Evolutionary conservation across 768 basidiomycete species (phyloP).

Genomic region (Ramaria sp.): DNA sequence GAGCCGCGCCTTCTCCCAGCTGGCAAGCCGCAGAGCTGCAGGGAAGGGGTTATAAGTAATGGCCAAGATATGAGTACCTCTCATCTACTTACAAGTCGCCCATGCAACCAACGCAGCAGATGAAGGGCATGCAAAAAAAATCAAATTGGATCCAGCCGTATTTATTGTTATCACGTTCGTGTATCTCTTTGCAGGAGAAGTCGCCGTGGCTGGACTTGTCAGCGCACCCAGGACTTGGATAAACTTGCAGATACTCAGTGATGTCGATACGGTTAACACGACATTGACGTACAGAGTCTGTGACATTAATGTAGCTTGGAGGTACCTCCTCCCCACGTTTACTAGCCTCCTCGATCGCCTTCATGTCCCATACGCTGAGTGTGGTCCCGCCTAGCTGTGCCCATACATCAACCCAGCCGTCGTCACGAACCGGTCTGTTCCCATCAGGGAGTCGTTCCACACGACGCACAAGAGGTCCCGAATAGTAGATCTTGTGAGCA

Average conservation of each 20-base stretch:
- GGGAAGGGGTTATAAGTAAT: background rate
- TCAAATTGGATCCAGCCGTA: constrained; percentile 84
- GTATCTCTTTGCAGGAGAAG: constrained; percentile 44
- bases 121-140: constrained; percentile 79
- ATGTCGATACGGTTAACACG: constrained; percentile 8
- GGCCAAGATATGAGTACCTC: background rate
- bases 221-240: constrained; percentile 70
- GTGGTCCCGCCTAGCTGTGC: constrained; percentile 85
- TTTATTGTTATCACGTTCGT: constrained; percentile 83
- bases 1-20: constrained; percentile 91
- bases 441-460: constrained; percentile 75
- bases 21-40: constrained; percentile 67
- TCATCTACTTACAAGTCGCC: constrained; percentile 39
- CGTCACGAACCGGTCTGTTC: constrained; percentile 55
- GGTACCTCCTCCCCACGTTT: constrained; percentile 74
- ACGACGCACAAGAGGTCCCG: constrained; percentile 67
- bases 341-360: constrained; percentile 74
- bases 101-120: constrained; percentile 68
- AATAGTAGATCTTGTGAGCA: constrained; percentile 79
- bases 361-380: constrained; percentile 88
- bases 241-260: constrained; percentile 36
- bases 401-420: constrained; percentile 80
- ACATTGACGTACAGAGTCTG: constrained; percentile 62
- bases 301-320: constrained; percentile 78
- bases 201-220: constrained; percentile 45